Base-by-base conservation (phyloP, 2,329 filamentous ascomycete genomes). In the Colletotrichum truncatum region DNA sequence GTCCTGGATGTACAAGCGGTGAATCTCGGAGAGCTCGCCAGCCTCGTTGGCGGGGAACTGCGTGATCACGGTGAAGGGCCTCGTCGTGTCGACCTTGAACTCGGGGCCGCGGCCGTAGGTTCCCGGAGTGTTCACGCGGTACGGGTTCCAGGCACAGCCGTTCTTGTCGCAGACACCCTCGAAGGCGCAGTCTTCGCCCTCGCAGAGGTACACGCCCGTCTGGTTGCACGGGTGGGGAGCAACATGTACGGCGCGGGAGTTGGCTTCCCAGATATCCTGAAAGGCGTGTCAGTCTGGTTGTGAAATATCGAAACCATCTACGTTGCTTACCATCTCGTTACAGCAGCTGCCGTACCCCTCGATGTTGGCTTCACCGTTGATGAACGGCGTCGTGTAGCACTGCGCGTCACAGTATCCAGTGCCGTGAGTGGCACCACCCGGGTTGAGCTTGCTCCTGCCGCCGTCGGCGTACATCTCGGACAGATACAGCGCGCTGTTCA, bases 401-500 rank as follows among this genome's bases (percentile, higher is more conserved):
- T 89, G 86, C 1, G 86, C 83, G 70, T 89, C 86, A 56, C 88
- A 91, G 76, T 91, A 90, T 4, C 89, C 89, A 2, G 85, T 87
- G 39, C 88, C 88, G 66, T 87, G 88, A 55, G 81, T 78, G 3
- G 88, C 86, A 63, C 89, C 88, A 25, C 83, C 87, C 58, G 82
- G 81, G 76, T 87, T 88, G 56, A 76, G 80, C 0, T 80, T 72
- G 71, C 84, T 86, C 70, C 82, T 67, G 30, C 88, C 89, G 69
- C 90, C 91, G 70, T 89, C 86, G 6, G 81, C 78, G 10, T 86
- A 82, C 81, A 83, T 83, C 73, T 82, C 79, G 18, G 77, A 79
- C 12, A 91, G 84, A 77, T 91, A 91, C 30, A 91, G 74, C 16
- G 89, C 89, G 65, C 89, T 89, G 74, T 92, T 91, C 73, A 91